phyloP scores from a whole-genome alignment of 768 basidiomycete species.

The Agrocybe pediades region DNA sequence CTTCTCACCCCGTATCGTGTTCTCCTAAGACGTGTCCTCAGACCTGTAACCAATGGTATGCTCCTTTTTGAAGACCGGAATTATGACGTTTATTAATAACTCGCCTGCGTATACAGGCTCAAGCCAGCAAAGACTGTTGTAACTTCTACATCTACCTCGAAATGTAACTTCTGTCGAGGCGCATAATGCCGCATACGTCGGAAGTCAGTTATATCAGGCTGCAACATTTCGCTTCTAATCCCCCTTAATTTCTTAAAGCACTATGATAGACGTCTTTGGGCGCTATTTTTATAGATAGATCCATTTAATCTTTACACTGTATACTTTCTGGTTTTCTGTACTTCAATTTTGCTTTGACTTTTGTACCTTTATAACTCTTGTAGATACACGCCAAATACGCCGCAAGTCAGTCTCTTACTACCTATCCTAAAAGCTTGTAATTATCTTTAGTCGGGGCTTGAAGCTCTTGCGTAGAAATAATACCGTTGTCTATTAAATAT shows the following conservation, averaged over 20 bases:
- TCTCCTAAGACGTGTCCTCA: conserved; percentile 30
- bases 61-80: neutral
- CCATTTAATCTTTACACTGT: no score
- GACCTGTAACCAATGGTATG: conserved; percentile 44
- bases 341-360: no score
- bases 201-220: neutral
- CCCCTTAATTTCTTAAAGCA: neutral
- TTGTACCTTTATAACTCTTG: no score
- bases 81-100: neutral
- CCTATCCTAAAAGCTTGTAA: no score
- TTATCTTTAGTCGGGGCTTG: no score
- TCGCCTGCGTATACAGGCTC: conserved; percentile 20
- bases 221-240: neutral
- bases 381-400: no score
- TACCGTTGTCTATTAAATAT: no score
- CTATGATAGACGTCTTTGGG: no score
- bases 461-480: no score
- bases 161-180: conserved; percentile 17
- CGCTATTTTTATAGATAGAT: no score
- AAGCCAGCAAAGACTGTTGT: conserved; percentile 26
- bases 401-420: no score
- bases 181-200: conserved; percentile 4
- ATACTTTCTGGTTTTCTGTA: no score
- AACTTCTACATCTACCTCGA: conserved; percentile 12
- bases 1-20: conserved; percentile 34